Base-by-base conservation (phyloP, 257 asterid species). In the Nicotiana obtusifolia region DNA sequence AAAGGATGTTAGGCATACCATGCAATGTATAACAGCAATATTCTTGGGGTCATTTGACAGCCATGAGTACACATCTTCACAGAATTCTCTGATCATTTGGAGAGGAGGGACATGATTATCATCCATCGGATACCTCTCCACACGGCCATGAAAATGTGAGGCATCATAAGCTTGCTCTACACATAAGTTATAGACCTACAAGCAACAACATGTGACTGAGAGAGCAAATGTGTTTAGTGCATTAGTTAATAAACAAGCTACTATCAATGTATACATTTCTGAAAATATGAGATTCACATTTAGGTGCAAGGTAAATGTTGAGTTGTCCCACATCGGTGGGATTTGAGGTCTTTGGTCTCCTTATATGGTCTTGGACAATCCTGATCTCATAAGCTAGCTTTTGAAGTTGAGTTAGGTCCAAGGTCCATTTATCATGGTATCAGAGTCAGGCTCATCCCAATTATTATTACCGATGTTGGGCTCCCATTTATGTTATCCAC, bases 71-170 rank as follows among this genome's bases (percentile, higher is more conserved):
- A 92, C 98, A 85, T 91, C 91, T 84, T 92, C 93, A 85, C 98
- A 94, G 81, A 94, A 93, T 30, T 89, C 95, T 84, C 89, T 92
- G 86, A 94, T 81, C 97, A 94, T 87, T 4, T 86, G 24, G 31
- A 94, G 81, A 4, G 92, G 87, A 14, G 98, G 98, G 79, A 90
- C 97, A 57, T 94, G 98, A 78, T 94, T 91, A 82, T 94, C 98
- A 80, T 94, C 98, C 79, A 92, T 88, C 1, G 97, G 97, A 84
- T 86, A 94, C 83, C 97, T 88, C 90, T 91, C 93, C 67, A 92
- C 91, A 17, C 90, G 88, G 35, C 97, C 97, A 69, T 92, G 84
- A 60, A 93, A 94, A 89, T 91, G 97, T 24, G 93, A 84, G 24
- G 90, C 89, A 26, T 94, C 92, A 19, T 94, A 92, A 66, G 71